Conservation (phyloP, 1,284 basidiomycete genomes). For the Entoloma clypeatum region DNA sequence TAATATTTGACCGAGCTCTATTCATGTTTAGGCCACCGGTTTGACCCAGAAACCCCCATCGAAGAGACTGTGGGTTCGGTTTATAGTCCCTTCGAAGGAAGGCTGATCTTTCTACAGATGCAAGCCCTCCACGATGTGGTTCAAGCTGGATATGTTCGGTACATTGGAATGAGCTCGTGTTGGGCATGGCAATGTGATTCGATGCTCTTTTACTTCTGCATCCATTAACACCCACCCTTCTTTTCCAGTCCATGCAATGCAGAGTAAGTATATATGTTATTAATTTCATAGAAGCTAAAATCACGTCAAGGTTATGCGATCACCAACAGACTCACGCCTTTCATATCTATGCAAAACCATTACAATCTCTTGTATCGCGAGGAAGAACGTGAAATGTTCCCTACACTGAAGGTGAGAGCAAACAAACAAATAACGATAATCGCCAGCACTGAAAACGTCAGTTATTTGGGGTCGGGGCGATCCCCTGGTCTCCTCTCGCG, state of each 20-base stretch:
- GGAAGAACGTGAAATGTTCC: constrained; percentile 68
- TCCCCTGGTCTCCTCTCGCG: constrained; percentile 51
- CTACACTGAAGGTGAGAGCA: constrained; percentile 42
- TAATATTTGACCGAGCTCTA: background rate
- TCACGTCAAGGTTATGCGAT: constrained; percentile 39
- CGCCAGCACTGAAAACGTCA: constrained; percentile 19
- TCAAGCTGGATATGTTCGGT: constrained; percentile 58
- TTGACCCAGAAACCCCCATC: constrained; percentile 58
- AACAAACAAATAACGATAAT: no score
- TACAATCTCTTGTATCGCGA: constrained; percentile 58
- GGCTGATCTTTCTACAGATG: constrained; percentile 38
- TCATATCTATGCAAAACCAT: constrained; percentile 72
- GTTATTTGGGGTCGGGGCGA: constrained; percentile 39
- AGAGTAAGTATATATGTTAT: no score
- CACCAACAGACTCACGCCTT: constrained; percentile 54
- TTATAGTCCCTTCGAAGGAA: background rate
- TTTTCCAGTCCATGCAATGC: constrained; percentile 42
- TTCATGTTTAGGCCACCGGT: constrained; percentile 44
- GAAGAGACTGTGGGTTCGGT: constrained; percentile 44
- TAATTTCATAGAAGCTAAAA: no score
- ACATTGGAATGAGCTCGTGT: constrained; percentile 62
- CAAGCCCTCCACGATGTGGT: constrained; percentile 67
- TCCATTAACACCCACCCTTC: background rate
- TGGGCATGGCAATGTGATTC: constrained; percentile 43
- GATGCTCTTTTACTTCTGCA: background rate